phyloP scores from a whole-genome alignment of 768 basidiomycete species.

The Psilocybe azurescens region DNA sequence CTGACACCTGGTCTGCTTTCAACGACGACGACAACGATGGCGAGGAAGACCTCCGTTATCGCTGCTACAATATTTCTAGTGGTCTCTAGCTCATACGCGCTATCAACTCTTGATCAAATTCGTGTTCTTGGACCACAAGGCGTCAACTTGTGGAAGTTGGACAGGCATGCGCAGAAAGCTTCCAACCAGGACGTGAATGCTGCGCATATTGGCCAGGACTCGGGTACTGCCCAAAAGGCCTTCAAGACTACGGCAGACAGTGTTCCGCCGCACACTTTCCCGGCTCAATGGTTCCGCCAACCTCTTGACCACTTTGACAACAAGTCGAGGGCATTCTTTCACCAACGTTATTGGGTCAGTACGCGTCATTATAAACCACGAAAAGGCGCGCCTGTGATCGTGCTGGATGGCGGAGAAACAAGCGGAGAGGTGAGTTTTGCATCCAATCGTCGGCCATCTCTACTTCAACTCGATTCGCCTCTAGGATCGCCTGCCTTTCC shows the following conservation, averaged over 20 bases:
- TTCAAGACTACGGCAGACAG: background rate
- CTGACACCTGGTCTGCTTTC: background rate
- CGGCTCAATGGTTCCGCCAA: conserved; percentile 76
- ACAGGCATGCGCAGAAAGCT: conserved; percentile 21
- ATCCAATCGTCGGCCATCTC: no score
- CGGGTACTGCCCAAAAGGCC: conserved; percentile 4
- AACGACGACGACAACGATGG: conserved; percentile 12
- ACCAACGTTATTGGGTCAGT: conserved; percentile 94
- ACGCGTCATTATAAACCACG: conserved; percentile 77
- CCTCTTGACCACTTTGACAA: conserved; percentile 83
- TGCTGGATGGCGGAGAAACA: conserved; percentile 94
- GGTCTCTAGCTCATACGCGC: conserved; percentile 4
- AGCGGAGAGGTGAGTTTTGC: conserved; percentile 65
- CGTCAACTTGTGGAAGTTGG: conserved; percentile 69
- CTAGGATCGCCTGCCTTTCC: conserved; percentile 57
- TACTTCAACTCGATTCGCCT: no score
- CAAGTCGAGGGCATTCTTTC: conserved; percentile 63
- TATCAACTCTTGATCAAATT: conserved; percentile 20
- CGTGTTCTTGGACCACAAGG: conserved; percentile 55
- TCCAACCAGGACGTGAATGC: conserved; percentile 18
- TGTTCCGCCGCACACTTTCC: conserved; percentile 44
- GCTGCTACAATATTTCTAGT: conserved; percentile 11
- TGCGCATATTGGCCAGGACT: conserved; percentile 15
- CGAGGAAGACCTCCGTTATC: conserved; percentile 10
- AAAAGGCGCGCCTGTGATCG: conserved; percentile 80